These are phyloP conservation scores for Fonsecaea pugnacius DNA, from an alignment of 2,329 filamentous ascomycete species.

Conservation along the genomic window DNA sequence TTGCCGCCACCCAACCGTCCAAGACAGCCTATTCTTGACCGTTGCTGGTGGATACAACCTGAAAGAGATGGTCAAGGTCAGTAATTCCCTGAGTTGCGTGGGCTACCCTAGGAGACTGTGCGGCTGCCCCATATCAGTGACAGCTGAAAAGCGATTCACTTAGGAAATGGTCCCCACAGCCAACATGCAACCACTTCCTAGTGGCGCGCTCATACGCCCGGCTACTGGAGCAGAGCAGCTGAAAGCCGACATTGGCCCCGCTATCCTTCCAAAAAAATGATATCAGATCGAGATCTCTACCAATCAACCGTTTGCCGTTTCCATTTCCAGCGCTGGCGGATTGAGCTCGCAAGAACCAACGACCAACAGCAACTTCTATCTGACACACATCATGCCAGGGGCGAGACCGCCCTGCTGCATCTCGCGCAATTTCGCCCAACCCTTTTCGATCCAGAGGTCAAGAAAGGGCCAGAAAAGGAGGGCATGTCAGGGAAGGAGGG, in stretches of 20 bases:
- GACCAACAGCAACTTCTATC: conserved; percentile 1
- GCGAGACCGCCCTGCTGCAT: not conserved
- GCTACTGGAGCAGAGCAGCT: conserved; percentile 1
- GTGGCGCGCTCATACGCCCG: not conserved
- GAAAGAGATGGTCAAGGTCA: not conserved
- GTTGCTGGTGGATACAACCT: not conserved
- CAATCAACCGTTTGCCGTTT: conserved; percentile 11
- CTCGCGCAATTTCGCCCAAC: not conserved
- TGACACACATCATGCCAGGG: conserved; percentile 5
- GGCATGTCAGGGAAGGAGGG: not conserved
- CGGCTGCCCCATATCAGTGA: not conserved
- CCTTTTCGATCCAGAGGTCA: not conserved
- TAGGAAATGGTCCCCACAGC: not conserved
- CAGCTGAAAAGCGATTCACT: not conserved
- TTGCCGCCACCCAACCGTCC: not conserved
- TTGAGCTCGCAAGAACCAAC: not conserved
- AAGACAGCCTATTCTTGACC: conserved; percentile 1
- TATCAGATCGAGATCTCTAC: conserved; percentile 21
- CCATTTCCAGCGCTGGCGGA: conserved; percentile 1
- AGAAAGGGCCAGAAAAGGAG: not conserved
- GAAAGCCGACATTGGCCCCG: conserved; percentile 10
- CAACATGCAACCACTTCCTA: conserved; percentile 1
- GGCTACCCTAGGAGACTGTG: not conserved
- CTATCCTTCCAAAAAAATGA: conserved; percentile 9
- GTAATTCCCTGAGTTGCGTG: not conserved